phyloP scores from a whole-genome alignment of 2,329 filamentous ascomycete species.

The Xylaria sp. region DNA sequence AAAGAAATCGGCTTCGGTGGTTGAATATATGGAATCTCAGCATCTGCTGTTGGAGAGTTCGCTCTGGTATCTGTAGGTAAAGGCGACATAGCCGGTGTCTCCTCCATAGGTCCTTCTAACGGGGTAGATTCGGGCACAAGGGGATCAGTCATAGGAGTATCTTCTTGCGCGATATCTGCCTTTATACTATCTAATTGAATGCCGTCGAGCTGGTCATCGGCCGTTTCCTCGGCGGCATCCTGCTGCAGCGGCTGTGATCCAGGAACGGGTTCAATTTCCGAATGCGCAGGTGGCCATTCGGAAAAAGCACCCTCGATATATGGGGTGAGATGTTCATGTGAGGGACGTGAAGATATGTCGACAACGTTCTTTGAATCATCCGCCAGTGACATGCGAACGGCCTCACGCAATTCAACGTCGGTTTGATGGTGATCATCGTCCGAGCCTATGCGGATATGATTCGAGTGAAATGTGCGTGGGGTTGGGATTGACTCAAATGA shows the following conservation, averaged over 20 bases:
- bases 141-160: slow-evolving; percentile 44
- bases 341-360: slow-evolving; percentile 28
- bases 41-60: slow-evolving; percentile 52
- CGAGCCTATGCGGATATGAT: not conserved
- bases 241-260: slow-evolving; percentile 31
- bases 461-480: slow-evolving; percentile 16
- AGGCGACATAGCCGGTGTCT: slow-evolving; percentile 49
- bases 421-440: slow-evolving; percentile 12
- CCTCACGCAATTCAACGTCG: slow-evolving; percentile 4
- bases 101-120: slow-evolving; percentile 45
- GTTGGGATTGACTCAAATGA: slow-evolving; percentile 26
- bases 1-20: slow-evolving; percentile 55
- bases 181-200: slow-evolving; percentile 22
- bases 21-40: slow-evolving; percentile 29
- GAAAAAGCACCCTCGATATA: slow-evolving; percentile 44
- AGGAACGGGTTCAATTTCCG: slow-evolving; percentile 35
- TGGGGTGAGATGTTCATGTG: slow-evolving; percentile 46
- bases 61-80: slow-evolving; percentile 48
- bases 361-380: not conserved
- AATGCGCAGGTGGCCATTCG: slow-evolving; percentile 42
- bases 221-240: slow-evolving; percentile 28
- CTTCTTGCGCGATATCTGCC: slow-evolving; percentile 38
- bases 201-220: slow-evolving; percentile 31
- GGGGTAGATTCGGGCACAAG: slow-evolving; percentile 40
- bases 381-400: not conserved